Evolutionary conservation across 2,329 filamentous ascomycete species (phyloP), one percentile per base, ranked within the genome.

Genomic region (Fusarium lyarnte): DNA sequence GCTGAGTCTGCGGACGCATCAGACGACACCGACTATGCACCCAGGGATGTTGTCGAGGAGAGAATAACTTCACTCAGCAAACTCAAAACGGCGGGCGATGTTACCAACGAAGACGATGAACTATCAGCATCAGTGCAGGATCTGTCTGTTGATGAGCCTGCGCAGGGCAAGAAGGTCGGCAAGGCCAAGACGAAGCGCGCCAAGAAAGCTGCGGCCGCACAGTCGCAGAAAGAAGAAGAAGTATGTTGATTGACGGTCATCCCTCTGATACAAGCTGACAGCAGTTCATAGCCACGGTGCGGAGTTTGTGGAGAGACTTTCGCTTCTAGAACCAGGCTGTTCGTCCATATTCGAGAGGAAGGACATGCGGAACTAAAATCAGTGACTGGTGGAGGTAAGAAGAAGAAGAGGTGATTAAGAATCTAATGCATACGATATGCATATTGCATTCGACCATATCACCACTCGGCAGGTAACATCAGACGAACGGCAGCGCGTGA

Each of bases 311-410:
- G 81, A 6, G 81, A 82, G 63, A 70, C 65, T 2, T 89, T 88
- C 62, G 72, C 88, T 1, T 94, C 92, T 3, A 91, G 90, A 74
- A 92, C 89, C 10, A 90, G 90, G 73, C 82, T 97, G 23, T 95
- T 95, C 79, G 84, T 88, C 58, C 94, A 97, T 80, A 86, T 96
- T 64, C 88, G 89, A 69, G 87, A 90, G 14, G 82, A 88, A 23
- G 83, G 83, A 14, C 93, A 96, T 82, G 92, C 91, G 10, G 88
- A 89, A 35, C 84, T 73, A 78, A 71, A 64, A 59, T 36, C 51
- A 66, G 54, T 35, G 21, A 49, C 64, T n/a, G 58, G 35, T 7
- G 66, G 77, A 6, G 72, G 75, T 38, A 84, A 81, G 72, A 85
- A 82, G 66, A 82, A 82, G 67, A 83, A 81, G 75, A 75, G 78